Base-by-base conservation (phyloP, 2,329 filamentous ascomycete species). In the Apiospora arundinis region DNA sequence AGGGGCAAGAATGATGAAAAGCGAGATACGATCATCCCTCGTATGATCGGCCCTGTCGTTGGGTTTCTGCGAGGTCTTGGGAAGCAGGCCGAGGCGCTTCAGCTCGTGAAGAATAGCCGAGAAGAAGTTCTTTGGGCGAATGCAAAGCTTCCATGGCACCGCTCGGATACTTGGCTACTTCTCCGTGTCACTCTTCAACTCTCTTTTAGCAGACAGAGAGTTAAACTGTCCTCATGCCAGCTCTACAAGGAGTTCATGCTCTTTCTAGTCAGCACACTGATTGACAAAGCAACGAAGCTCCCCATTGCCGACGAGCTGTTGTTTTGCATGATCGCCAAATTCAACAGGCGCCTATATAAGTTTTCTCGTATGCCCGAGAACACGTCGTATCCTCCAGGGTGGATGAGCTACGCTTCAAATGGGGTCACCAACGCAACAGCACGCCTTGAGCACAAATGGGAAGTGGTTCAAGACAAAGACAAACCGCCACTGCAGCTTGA, bases 191-290 rank as follows among this genome's bases (percentile, higher is more conserved):
- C 37, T 46, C 69, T 70, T 44, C 52, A 66, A 25, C 69, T 70
- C 21, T 46, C 42, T 21, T 56, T 70, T 6, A 49, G 25, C 40
- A 42, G 69, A 28, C 45, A 48, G 45, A 9, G 45, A 48, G 69
- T 25, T 8, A 18, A 16, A 21, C 40, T 37, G 37, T 23, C 49
- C 42, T 49, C n/a, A 28, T 45, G 42, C 37, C 52, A 45, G n/a
- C 56, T 66, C 37, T 69, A 69, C 32, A 70, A 70, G 49, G 42
- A 70, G n/a, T 66, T 70, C 40, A 70, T 70, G 69, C 25, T 56
- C 45, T 70, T 70, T 70, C 52, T 70, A 12, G 52, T 70, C 16
- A 66, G 32, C 25, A 21, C 52, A 66, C 28, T 70, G 69, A 21
- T 70, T 18, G 49, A 60, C 21, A 28, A 66, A 40, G 69, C 21